Conservation (phyloP, 257 asterid genomes). For the Orobanche coerulescens region DNA sequence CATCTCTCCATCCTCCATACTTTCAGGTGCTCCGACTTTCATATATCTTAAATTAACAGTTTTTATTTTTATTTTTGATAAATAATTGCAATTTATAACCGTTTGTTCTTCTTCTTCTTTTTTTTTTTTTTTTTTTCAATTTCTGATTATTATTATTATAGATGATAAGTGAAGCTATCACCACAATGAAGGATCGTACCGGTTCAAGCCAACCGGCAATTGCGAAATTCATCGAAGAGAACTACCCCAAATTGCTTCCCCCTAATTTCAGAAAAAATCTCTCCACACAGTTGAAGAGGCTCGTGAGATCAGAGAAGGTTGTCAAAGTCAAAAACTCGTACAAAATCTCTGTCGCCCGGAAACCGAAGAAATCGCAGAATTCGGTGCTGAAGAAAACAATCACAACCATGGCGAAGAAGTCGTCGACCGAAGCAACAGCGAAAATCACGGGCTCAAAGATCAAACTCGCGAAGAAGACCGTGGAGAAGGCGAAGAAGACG, state of each 20-base stretch:
- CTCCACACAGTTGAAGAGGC: slow-evolving; percentile 41
- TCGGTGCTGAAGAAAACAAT: neutral
- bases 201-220: slow-evolving; percentile 63
- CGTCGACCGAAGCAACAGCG: neutral
- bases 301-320: slow-evolving; percentile 42
- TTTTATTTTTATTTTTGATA: neutral
- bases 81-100: neutral
- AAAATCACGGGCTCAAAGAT: neutral
- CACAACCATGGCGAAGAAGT: neutral
- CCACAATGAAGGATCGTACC: slow-evolving; percentile 43
- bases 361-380: slow-evolving; percentile 19
- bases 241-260: slow-evolving; percentile 38
- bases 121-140: neutral
- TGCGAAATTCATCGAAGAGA: slow-evolving; percentile 42
- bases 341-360: slow-evolving; percentile 31
- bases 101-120: no score
- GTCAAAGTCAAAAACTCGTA: slow-evolving; percentile 42
- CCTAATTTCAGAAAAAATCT: slow-evolving; percentile 41
- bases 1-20: slow-evolving; percentile 42
- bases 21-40: slow-evolving; percentile 23
- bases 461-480: slow-evolving; percentile 10
- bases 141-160: neutral
- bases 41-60: neutral
- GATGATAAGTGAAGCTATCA: slow-evolving; percentile 59
- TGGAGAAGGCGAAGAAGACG: slow-evolving; percentile 34